phyloP scores from a whole-genome alignment of 1,139 yeast species.

The Pichia sp. region DNA sequence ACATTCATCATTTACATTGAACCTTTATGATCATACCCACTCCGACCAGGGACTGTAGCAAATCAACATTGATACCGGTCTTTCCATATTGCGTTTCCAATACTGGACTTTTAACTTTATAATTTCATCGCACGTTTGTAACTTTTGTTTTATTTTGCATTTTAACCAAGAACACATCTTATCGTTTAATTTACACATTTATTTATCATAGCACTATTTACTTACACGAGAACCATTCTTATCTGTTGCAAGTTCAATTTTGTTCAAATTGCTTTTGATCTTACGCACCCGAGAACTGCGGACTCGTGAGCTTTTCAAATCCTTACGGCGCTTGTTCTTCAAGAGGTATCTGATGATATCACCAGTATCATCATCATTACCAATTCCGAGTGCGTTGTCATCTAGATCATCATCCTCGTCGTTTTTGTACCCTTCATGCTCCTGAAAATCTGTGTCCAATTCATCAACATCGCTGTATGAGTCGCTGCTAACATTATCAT shows the following conservation, averaged over 20 bases:
- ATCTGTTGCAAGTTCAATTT: conserved; percentile 6
- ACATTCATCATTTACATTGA: conserved; percentile 15
- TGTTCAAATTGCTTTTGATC: conserved; percentile 5
- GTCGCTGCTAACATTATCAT: no score
- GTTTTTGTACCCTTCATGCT: neutral
- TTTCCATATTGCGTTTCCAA: no score
- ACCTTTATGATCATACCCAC: no score
- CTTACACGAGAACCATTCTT: neutral
- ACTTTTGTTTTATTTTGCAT: no score
- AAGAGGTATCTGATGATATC: conserved; percentile 7
- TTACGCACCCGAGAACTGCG: neutral
- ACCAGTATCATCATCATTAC: conserved; percentile 5
- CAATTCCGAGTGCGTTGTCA: conserved; percentile 1
- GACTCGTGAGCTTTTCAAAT: neutral
- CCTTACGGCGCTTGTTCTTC: conserved; percentile 2
- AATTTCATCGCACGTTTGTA: no score
- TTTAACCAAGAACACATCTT: no score
- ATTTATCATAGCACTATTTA: neutral
- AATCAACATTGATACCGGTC: no score
- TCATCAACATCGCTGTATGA: neutral
- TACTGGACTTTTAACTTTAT: no score
- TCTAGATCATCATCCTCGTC: conserved; percentile 1
- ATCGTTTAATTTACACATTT: no score
- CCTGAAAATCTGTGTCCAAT: neutral
- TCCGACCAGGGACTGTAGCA: no score